Base-by-base conservation (phyloP, 768 basidiomycete species). In the Russula vinacea region DNA sequence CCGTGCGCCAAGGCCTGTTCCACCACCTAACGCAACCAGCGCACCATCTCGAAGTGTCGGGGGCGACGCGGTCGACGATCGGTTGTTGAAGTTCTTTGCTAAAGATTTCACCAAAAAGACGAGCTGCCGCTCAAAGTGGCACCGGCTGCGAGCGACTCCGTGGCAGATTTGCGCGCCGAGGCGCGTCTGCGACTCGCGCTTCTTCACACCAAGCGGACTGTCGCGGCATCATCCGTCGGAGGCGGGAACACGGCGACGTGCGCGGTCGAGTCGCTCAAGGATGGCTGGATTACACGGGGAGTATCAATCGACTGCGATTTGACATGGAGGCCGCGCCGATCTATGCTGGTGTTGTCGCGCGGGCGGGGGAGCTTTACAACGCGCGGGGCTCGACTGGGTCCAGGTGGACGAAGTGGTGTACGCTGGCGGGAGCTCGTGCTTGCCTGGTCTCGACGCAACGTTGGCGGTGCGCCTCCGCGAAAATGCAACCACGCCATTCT, bases 71-170 rank as follows among this genome's bases (percentile, higher is more conserved):
- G 85, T 95, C 70, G 92, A 94, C 76, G 83, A 85, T 64, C 84
- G 87, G 71, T 81, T 98, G 47, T 85, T 97, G 77, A 88, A 89
- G 65, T 91, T 90, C 79, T 97, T 99, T 74, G 86, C 90, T 58
- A 87, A 93, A 73, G 96, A 99, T 68, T 99, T 99, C 75, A 91
- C 90, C 56, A 98, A 98, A 78, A 99, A 97, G 79, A 94, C 89
- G 19, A 93, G 92, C 75, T 83, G 26, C 77, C 87, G 0, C 79
- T 97, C 49, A 76, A 81, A 10, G 80, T 93, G 17, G 83, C 79
- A 59, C 86, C 88, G 1, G 77, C 87, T 6, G 78, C 79, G 3
- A 78, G 84, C 24, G 68, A 78, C 11, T 19, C 78, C 79, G 37
- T 47, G n/a, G 45, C 45, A 4, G 90, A 94, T 76, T 81, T 85